phyloP scores from a whole-genome alignment of 306 rosid genomes.

The Castanea mollissima region DNA sequence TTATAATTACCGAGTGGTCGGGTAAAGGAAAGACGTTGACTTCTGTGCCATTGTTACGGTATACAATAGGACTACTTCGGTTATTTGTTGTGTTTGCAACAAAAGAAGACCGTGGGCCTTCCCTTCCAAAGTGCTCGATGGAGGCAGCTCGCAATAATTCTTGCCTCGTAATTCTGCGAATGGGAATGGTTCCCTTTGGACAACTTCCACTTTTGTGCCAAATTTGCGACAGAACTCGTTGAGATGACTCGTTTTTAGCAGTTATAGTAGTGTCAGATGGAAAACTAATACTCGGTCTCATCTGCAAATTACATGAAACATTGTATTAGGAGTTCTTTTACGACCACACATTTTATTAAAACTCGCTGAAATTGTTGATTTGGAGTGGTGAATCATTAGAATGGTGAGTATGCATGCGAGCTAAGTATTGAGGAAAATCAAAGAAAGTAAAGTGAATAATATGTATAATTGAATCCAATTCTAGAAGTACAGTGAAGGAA shows the following conservation, averaged over 20 bases:
- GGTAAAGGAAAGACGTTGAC: not conserved
- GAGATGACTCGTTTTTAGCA: not conserved
- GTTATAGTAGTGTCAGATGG: conserved; percentile 12
- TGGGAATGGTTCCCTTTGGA: conserved; percentile 65
- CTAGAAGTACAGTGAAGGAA: too few relatives aligned
- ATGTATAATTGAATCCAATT: too few relatives aligned
- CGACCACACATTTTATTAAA: too few relatives aligned
- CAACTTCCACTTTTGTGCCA: conserved; percentile 73
- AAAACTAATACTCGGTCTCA: conserved; percentile 26
- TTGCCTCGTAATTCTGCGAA: conserved; percentile 43
- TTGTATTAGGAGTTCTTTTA: not conserved
- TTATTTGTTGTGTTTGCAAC: conserved; percentile 3
- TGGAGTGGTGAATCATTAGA: too few relatives aligned
- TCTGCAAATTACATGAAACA: conserved; percentile 29
- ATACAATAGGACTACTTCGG: not conserved
- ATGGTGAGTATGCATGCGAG: not conserved
- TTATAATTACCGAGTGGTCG: conserved; percentile 44
- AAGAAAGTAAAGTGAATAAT: not conserved
- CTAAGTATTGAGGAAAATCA: not conserved
- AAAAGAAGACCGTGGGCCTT: conserved; percentile 8
- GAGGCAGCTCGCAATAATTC: conserved; percentile 45
- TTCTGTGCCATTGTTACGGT: not conserved
- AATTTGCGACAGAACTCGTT: conserved; percentile 19
- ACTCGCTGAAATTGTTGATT: too few relatives aligned
- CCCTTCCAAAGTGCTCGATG: conserved; percentile 41